Conservation (phyloP, 2,329 filamentous ascomycete genomes). For the Apiospora kogelbergensis region DNA sequence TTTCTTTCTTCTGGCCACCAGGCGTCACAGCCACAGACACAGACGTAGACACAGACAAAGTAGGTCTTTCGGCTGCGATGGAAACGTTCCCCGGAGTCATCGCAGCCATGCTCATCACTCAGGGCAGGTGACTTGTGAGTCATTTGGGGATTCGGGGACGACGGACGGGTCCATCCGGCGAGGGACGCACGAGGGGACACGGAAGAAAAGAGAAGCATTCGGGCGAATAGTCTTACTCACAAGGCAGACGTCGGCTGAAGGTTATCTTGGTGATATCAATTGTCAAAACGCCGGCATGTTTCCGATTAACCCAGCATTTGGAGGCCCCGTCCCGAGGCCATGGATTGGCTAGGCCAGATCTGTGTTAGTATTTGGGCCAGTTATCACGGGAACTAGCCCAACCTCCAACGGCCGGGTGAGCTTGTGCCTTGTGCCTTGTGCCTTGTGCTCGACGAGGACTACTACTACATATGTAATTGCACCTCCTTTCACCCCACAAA, state of each 20-base stretch:
- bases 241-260: conserved; percentile 6
- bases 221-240: background rate
- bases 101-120: background rate
- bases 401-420: background rate
- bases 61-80: background rate
- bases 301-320: background rate
- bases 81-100: background rate
- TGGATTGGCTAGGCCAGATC: conserved; percentile 1
- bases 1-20: background rate
- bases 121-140: background rate
- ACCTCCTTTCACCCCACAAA: background rate
- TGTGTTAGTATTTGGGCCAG: background rate
- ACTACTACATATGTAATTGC: no score
- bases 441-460: no score
- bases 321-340: background rate
- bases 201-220: background rate
- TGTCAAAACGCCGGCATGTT: conserved; percentile 5
- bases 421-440: background rate
- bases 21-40: background rate
- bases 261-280: background rate
- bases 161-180: conserved; percentile 2
- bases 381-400: conserved; percentile 1
- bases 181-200: background rate
- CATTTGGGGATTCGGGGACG: background rate
- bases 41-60: background rate